Evolutionary conservation across 192 early-diverging fungal species (phyloP), one percentile per base, ranked within the genome.

Genomic region (Coemansia sp.): DNA sequence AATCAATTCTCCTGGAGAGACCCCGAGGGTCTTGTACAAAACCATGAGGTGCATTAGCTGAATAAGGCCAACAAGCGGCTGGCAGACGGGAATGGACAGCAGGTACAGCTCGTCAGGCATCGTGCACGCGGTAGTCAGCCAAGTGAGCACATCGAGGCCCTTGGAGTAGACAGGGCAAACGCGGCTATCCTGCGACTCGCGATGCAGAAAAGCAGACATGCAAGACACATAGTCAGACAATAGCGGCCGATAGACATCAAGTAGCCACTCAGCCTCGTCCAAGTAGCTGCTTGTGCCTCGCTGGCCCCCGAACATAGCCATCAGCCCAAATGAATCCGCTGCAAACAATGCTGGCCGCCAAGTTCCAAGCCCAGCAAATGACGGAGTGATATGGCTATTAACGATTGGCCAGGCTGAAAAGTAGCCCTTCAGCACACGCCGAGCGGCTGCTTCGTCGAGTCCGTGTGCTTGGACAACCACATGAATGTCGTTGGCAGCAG

Each of bases 251-350:
- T 95, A 95, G 45, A 90, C 89, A 35, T 83, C 81, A 65, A 89
- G 88, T 38, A 93, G 84, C 62, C 84, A 83, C 16, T 85, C 84
- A 8, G 94, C 75, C 79, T 98, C 94, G 62, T 89, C 86, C 77
- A 98, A 86, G 77, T 92, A 94, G 39, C 90, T 87, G 31, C 88
- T 86, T 64, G 91, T 93, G 60, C 91, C 94, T 42, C 91, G 94
- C 75, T 98, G 94, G 57, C 96, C 96, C 55, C 96, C 96, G 85
- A 98, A 98, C 59, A 96, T 85, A 37, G 93, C 93, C 67, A 93
- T 86, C 21, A 89, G 64, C 26, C 78, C 77, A 18, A 86, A 84
- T 18, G 76, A 72, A 8, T 79, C 82, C 16, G 85, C 63, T 1
- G 71, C 61, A 26, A 87, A 48, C 13, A 79, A 57, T 1, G 61